Percentiles rank a stretch among this genome's conserved stretches.
Conservation (phyloP, 257 asterid genomes). For the Nicotiana sylvestris region DNA sequence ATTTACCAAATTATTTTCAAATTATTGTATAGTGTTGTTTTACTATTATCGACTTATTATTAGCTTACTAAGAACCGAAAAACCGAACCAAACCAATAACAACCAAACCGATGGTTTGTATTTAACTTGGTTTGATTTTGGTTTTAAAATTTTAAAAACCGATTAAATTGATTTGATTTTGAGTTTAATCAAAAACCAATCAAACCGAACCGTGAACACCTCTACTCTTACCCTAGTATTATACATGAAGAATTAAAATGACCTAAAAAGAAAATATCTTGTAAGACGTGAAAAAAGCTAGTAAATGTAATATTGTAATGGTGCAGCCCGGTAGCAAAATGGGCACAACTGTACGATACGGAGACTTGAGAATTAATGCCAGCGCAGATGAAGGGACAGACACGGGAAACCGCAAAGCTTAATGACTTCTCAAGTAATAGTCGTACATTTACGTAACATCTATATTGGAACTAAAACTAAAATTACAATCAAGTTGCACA, state of each 20-base stretch:
- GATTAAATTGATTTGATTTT: no score
- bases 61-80: no score
- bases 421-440: not conserved
- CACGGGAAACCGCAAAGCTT: not conserved
- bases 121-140: no score
- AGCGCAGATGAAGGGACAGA: not conserved
- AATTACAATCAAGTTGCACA: not conserved
- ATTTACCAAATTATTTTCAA: no score
- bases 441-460: not conserved
- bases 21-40: no score
- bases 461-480: not conserved
- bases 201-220: no score
- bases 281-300: not conserved
- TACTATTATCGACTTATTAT: no score
- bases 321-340: not conserved
- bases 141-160: no score
- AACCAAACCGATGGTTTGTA: no score
- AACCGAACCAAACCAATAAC: no score
- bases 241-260: not conserved
- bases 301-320: not conserved
- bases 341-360: not conserved
- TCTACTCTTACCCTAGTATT: not conserved
- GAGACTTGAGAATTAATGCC: not conserved
- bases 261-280: no score
- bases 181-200: no score